phyloP scores from a whole-genome alignment of 2,329 filamentous ascomycete genomes.

The Dothistroma pini region DNA sequence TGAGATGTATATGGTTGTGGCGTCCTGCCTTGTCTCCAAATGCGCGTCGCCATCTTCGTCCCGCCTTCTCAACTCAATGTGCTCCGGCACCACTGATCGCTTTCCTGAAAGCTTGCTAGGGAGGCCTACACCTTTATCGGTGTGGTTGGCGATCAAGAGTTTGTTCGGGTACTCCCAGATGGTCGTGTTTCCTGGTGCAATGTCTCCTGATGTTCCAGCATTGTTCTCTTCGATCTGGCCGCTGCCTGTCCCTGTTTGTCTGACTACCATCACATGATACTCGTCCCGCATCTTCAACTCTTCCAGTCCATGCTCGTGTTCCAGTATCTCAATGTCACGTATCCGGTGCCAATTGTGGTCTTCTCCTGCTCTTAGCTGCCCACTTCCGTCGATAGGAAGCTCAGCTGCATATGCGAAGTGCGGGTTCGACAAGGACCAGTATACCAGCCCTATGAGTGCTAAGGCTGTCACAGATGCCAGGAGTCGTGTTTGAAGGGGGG shows the following conservation, averaged over 20 bases:
- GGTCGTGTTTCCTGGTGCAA: constrained; percentile 59
- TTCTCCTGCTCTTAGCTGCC: constrained; percentile 38
- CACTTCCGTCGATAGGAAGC: constrained; percentile 33
- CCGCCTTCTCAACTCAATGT: constrained; percentile 28
- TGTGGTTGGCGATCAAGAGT: constrained; percentile 48
- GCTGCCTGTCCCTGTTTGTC: constrained; percentile 37
- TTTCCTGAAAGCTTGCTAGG: constrained; percentile 25
- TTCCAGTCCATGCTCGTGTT: constrained; percentile 29
- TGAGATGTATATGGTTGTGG: constrained; percentile 67
- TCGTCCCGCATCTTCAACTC: constrained; percentile 24
- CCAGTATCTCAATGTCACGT: constrained; percentile 33
- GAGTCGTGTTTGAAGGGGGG: constrained; percentile 68
- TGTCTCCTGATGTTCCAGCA: constrained; percentile 46
- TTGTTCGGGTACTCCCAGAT: constrained; percentile 62
- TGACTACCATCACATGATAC: background rate
- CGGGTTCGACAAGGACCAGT: constrained; percentile 57
- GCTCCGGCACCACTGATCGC: constrained; percentile 13
- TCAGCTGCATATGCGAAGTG: constrained; percentile 63
- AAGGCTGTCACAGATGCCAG: constrained; percentile 63
- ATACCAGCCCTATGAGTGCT: constrained; percentile 57
- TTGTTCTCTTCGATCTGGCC: constrained; percentile 56
- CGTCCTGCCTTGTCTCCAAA: constrained; percentile 25
- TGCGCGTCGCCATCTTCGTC: constrained; percentile 18
- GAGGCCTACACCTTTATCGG: constrained; percentile 27
- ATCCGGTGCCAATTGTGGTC: constrained; percentile 49